A percentile compares a stretch with the other conserved stretches of the same genome.
Conservation (phyloP, 257 asterid genomes). For the Knoxia roxburghii region DNA sequence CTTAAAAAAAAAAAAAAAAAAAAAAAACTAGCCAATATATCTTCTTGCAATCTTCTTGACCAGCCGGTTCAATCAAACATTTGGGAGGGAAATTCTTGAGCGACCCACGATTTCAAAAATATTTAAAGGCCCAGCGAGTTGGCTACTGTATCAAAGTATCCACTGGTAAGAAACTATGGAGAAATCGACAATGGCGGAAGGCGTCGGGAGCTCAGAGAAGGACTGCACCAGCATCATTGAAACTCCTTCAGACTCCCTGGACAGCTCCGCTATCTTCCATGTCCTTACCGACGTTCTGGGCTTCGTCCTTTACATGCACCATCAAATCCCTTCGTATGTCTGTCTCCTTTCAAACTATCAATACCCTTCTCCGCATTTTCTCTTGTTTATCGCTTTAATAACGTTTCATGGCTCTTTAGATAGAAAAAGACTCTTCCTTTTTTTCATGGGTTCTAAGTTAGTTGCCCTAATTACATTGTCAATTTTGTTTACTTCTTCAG, state of each 20-base stretch:
- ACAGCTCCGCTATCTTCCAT: conserved; percentile 63
- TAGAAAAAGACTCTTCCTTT: background rate
- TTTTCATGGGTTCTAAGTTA: background rate
- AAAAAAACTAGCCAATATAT: too few relatives aligned
- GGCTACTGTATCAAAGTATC: too few relatives aligned
- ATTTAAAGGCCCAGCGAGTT: too few relatives aligned
- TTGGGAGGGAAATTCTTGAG: too few relatives aligned
- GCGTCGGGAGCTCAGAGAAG: conserved; percentile 51
- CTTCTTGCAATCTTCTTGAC: too few relatives aligned
- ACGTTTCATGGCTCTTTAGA: background rate
- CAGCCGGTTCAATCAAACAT: too few relatives aligned
- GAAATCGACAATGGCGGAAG: conserved; percentile 37
- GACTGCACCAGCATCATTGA: conserved; percentile 39
- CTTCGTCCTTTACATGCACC: conserved; percentile 87
- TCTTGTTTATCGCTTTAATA: background rate
- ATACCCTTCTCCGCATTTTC: background rate
- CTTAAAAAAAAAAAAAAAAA: too few relatives aligned
- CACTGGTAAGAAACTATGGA: background rate
- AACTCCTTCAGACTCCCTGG: conserved; percentile 42
- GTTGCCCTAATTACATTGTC: background rate
- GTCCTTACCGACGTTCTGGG: conserved; percentile 60
- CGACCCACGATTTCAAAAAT: too few relatives aligned
- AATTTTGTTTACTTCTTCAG: conserved; percentile 31
- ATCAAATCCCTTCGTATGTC: conserved; percentile 87
- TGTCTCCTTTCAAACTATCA: background rate